Evolutionary conservation across 2,329 filamentous ascomycete genomes (phyloP).

Genomic region (Penicillium decumbens): DNA sequence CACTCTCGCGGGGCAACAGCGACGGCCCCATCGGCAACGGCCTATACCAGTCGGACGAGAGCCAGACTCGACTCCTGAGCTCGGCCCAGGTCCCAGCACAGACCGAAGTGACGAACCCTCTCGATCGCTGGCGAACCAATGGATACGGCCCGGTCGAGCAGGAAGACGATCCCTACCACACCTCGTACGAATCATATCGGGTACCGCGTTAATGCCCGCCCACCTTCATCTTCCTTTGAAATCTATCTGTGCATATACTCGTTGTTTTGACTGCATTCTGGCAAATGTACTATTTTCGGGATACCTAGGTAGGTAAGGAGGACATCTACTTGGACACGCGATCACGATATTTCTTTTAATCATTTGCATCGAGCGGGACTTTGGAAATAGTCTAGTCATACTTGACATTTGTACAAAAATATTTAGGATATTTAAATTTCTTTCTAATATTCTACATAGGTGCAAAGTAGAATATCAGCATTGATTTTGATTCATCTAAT

Average conservation of each 20-base stretch:
- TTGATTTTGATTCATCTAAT: too few species aligned
- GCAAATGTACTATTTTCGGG: not conserved
- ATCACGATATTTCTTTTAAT: slow-evolving; percentile 9
- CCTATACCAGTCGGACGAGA: slow-evolving; percentile 39
- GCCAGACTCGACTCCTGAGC: slow-evolving; percentile 36
- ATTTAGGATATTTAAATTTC: not conserved
- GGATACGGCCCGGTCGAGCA: slow-evolving; percentile 39
- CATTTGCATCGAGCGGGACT: slow-evolving; percentile 7
- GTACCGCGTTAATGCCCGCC: slow-evolving; percentile 13
- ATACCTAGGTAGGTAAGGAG: not conserved
- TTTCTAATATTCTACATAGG: too few species aligned
- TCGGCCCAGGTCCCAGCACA: slow-evolving; percentile 34
- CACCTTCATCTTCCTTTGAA: not conserved
- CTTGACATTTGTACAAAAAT: slow-evolving; percentile 2
- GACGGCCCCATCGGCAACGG: slow-evolving; percentile 15
- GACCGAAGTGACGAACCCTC: slow-evolving; percentile 15
- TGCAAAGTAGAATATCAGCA: too few species aligned
- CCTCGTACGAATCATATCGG: slow-evolving; percentile 37
- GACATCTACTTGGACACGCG: slow-evolving; percentile 7
- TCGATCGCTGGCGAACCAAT: slow-evolving; percentile 35
- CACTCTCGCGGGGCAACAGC: slow-evolving; percentile 26
- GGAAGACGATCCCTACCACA: slow-evolving; percentile 29
- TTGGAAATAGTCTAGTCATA: not conserved
- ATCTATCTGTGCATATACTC: slow-evolving; percentile 3
- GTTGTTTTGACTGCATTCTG: not conserved